These are phyloP conservation scores for Fusarium praegraminearum DNA, from an alignment of 2,329 filamentous ascomycete genomes.

Conservation along the genomic window DNA sequence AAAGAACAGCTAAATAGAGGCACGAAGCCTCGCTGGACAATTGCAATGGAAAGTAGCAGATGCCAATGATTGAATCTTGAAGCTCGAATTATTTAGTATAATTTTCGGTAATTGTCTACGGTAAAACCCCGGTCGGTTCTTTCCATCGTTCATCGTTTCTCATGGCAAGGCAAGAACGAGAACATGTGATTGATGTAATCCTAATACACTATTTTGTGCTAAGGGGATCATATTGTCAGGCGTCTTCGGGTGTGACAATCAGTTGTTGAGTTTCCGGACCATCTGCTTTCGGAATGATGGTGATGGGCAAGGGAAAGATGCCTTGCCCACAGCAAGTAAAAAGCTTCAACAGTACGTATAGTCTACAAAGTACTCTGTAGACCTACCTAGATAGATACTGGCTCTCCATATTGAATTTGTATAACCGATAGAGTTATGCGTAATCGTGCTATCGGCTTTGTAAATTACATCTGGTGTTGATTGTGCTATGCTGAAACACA, in stretches of 20 bases:
- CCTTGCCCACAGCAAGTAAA: neutral
- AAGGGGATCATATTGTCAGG: neutral
- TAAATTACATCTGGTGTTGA: neutral
- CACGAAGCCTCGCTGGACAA: conserved; percentile 10
- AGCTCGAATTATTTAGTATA: neutral
- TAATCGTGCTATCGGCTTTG: neutral
- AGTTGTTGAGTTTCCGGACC: neutral
- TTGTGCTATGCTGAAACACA: conserved; percentile 22
- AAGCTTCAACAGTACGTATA: neutral
- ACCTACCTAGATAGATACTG: too few species aligned
- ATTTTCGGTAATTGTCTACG: conserved; percentile 19
- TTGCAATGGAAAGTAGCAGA: neutral
- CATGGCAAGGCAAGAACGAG: neutral
- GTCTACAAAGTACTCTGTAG: too few species aligned
- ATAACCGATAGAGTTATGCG: neutral
- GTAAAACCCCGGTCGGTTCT: conserved; percentile 32
- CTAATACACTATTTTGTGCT: neutral
- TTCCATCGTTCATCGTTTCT: neutral
- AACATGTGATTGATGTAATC: neutral
- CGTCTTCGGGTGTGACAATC: neutral
- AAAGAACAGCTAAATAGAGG: neutral
- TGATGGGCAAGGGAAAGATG: neutral
- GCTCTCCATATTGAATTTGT: neutral
- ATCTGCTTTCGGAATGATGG: neutral
- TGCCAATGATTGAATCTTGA: neutral